Evolutionary conservation across 495 filamentous ascomycete genomes (phyloP), one percentile per base, ranked within the genome.

Genomic region (Parachaetomium inaequale): DNA sequence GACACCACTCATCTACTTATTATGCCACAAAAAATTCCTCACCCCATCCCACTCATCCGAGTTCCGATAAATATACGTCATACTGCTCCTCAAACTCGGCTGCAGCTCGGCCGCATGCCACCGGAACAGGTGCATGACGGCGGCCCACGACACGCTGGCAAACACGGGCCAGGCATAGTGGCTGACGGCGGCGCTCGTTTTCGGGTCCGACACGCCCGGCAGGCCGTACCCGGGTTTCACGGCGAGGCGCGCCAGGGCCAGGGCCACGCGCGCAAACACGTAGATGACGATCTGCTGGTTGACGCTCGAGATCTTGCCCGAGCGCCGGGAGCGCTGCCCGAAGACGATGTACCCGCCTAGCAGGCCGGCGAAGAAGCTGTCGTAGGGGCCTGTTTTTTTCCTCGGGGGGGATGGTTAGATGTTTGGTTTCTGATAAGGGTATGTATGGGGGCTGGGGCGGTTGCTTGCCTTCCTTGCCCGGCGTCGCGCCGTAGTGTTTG

Each of bases 251-350:
- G 91, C 95, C 42, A 92, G 70, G 6, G 89, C 88, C 38, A 99
- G 85, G 61, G 87, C 79, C 17, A 96, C 94, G 54, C 94, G 87
- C 34, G 93, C 94, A 71, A 98, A 98, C 56, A 99, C 88, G 77
- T 98, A 99, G 66, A 97, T 89, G 68, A 96, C 92, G 74, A 99
- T 98, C 83, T 99, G 94, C 80, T 97, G 90, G 76, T 88, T 96
- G 55, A 99, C 88, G 68, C 82, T 87, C 55, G 86, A 87, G 67
- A 88, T 87, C 69, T 83, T 84, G 63, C 88, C 88, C 50, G 65
- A 74, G 52, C 76, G 73, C 68, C 29, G 53, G 19, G 74, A 78
- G 47, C 81, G 77, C 50, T 89, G 84, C 47, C 93, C 94, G 72
- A 99, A 99, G 36, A 98, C 91, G 52, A 87, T 71, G 81, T 97